Evolutionary conservation across 1,284 basidiomycete genomes (phyloP).

Genomic region (Leccinum pachyderme): DNA sequence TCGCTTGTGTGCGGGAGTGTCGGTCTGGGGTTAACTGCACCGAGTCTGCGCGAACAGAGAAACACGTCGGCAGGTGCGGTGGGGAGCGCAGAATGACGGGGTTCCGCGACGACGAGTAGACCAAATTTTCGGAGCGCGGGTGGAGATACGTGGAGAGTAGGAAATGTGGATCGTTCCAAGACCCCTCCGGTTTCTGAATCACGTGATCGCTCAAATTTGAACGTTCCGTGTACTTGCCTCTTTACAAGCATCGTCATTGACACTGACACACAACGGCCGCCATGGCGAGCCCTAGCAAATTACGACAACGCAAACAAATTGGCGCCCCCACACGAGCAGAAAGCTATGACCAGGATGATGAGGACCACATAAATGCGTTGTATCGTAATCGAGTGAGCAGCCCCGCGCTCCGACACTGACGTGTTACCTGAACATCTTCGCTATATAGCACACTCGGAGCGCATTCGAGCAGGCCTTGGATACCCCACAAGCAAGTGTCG

Average conservation of each 20-base stretch:
- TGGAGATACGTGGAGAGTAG: too few relatives aligned
- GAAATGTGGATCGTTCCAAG: too few relatives aligned
- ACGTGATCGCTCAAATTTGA: constrained; percentile 20
- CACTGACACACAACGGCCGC: constrained; percentile 10
- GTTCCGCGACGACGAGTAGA: too few relatives aligned
- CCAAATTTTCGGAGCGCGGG: too few relatives aligned
- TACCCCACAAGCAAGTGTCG: constrained; percentile 54
- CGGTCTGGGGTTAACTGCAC: too few relatives aligned
- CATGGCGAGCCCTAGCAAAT: constrained; percentile 35
- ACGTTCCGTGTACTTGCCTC: not conserved
- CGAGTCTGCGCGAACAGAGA: too few relatives aligned
- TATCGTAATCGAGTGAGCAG: constrained; percentile 31
- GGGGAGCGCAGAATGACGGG: too few relatives aligned
- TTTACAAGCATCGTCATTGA: constrained; percentile 1
- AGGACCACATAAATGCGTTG: constrained; percentile 35
- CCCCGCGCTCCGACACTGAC: not conserved
- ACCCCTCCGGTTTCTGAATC: constrained; percentile 3
- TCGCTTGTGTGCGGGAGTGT: too few relatives aligned
- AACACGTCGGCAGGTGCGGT: too few relatives aligned
- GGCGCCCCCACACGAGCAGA: constrained; percentile 22
- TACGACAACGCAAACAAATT: constrained; percentile 31
- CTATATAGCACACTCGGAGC: constrained; percentile 49
- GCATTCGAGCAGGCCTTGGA: constrained; percentile 60
- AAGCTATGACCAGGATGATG: constrained; percentile 34
- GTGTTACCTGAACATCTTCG: constrained; percentile 5